Evolutionary conservation across 1,139 yeast species (phyloP).

Genomic region (Saccharomycopsis hybrid): DNA sequence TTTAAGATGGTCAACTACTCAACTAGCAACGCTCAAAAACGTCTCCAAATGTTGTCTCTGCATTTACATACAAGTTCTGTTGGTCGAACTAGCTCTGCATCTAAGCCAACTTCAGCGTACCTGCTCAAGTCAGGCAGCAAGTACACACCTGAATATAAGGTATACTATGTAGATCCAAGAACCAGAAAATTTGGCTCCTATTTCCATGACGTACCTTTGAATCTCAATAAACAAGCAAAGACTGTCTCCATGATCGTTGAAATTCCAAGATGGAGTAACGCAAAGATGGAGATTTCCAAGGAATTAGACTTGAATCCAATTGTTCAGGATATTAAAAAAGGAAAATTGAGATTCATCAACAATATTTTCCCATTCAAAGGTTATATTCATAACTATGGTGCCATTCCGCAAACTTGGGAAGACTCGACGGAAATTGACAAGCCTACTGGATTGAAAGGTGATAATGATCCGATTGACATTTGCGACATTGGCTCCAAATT

Average conservation of each 20-base stretch:
- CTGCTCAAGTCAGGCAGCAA: conserved; percentile 16
- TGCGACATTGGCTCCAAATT: conserved; percentile 81
- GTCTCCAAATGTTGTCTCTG: background rate
- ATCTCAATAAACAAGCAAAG: conserved; percentile 53
- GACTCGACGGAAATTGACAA: conserved; percentile 42
- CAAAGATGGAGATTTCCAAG: conserved; percentile 83
- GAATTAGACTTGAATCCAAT: conserved; percentile 77
- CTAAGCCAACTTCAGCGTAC: background rate
- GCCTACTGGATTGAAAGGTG: conserved; percentile 61
- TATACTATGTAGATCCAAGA: conserved; percentile 12
- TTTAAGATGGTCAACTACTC: background rate
- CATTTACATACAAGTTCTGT: background rate
- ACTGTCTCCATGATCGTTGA: conserved; percentile 87
- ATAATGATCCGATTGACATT: conserved; percentile 93
- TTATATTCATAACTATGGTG: conserved; percentile 94
- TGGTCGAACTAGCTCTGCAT: background rate
- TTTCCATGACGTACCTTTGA: conserved; percentile 87
- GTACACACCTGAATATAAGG: conserved; percentile 14
- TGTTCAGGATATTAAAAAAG: conserved; percentile 88
- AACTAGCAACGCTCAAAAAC: background rate
- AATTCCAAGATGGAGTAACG: conserved; percentile 94
- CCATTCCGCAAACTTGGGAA: conserved; percentile 99
- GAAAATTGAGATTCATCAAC: conserved; percentile 78
- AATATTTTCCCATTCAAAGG: conserved; percentile 96
- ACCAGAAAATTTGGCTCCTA: conserved; percentile 57